Percentiles rank a stretch among this genome's conserved stretches.
Conservation (phyloP, 2,329 filamentous ascomycete species). For the Cladosporium sphaerospermum region DNA sequence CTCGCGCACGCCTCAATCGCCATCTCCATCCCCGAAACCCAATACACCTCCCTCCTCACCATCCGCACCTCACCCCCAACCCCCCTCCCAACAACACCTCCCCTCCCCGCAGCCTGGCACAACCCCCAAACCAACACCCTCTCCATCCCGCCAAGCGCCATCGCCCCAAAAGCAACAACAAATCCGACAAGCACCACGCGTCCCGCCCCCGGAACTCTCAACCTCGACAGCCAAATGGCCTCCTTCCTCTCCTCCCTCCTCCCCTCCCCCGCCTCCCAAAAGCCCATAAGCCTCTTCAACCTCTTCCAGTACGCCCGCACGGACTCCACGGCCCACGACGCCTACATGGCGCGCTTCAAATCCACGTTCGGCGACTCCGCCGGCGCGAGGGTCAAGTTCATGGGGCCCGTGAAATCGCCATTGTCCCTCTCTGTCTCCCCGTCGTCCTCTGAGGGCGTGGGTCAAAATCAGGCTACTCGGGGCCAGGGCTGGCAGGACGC, state of each 20-base stretch:
- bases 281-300: constrained; percentile 18
- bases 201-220: constrained; percentile 10
- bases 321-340: constrained; percentile 13
- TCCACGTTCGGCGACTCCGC: constrained; percentile 14
- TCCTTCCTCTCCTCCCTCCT: constrained; percentile 10
- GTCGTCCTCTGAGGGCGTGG: too few species aligned
- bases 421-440: background rate
- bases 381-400: constrained; percentile 17
- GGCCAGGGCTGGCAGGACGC: constrained; percentile 12
- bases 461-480: background rate
- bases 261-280: constrained; percentile 3
- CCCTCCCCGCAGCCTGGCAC: too few species aligned
- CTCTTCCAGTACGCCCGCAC: constrained; percentile 17
- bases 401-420: constrained; percentile 11
- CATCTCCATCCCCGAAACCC: background rate
- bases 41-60: too few species aligned
- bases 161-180: background rate
- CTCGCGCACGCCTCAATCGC: background rate
- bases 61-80: too few species aligned
- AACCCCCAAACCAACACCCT: too few species aligned
- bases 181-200: background rate
- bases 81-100: too few species aligned
- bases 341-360: constrained; percentile 18
- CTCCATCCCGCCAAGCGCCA: too few species aligned
- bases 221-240: constrained; percentile 15